Conservation (phyloP, 768 basidiomycete genomes). For the Suillus decipiens region DNA sequence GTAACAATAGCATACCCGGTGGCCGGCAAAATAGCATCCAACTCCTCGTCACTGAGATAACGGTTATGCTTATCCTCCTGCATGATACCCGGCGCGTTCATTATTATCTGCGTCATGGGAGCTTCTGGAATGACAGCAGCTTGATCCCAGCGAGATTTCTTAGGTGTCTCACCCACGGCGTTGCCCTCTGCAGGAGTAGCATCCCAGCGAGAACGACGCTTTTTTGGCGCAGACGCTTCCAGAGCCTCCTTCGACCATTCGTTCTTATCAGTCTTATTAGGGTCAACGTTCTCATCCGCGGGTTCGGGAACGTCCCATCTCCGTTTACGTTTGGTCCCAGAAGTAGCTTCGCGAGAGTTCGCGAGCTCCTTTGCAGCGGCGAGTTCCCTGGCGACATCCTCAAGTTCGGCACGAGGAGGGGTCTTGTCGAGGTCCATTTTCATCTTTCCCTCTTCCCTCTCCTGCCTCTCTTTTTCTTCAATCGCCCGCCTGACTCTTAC, state of each 20-base stretch:
- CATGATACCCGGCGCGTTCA: constrained; percentile 81
- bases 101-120: constrained; percentile 80
- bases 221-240: constrained; percentile 79
- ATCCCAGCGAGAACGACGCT: constrained; percentile 96
- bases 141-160: constrained; percentile 97
- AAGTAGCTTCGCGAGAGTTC: constrained; percentile 40
- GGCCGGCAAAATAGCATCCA: constrained; percentile 85
- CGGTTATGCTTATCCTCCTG: constrained; percentile 96
- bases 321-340: constrained; percentile 69
- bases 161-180: constrained; percentile 64
- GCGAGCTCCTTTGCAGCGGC: constrained; percentile 47
- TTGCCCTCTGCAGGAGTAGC: constrained; percentile 77
- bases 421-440: constrained; percentile 93
- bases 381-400: constrained; percentile 71
- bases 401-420: constrained; percentile 78
- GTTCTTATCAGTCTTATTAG: constrained; percentile 56
- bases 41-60: constrained; percentile 95
- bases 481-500: constrained; percentile 77
- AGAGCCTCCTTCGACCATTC: constrained; percentile 79
- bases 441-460: constrained; percentile 67
- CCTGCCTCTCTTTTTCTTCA: constrained; percentile 84
- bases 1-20: constrained; percentile 90
- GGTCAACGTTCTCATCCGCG: constrained; percentile 65
- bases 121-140: constrained; percentile 73
- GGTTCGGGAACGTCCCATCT: constrained; percentile 76